Percentiles rank a stretch among this genome's conserved stretches.
Conservation (phyloP, 208 protist species). For the Leptomonas seymouri region DNA sequence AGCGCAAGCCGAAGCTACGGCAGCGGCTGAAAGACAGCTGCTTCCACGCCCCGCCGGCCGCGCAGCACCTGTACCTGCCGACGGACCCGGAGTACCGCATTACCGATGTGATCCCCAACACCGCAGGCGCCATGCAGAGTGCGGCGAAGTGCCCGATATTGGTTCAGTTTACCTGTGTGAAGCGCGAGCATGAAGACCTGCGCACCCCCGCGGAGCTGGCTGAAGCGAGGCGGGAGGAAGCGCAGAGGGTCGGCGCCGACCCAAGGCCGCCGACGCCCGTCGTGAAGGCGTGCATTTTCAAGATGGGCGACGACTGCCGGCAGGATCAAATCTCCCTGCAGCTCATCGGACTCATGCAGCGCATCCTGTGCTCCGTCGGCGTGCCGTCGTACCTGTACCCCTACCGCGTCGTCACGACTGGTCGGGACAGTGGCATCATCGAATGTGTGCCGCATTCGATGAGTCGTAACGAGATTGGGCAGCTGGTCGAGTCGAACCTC, state of each 20-base stretch:
- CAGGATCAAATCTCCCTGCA: slow-evolving; percentile 95
- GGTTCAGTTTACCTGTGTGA: slow-evolving; percentile 84
- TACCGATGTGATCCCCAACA: slow-evolving; percentile 69
- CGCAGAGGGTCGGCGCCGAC: slow-evolving; percentile 4
- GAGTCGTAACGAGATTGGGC: slow-evolving; percentile 92
- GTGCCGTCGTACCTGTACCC: slow-evolving; percentile 91
- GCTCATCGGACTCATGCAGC: slow-evolving; percentile 88
- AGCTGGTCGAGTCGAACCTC: slow-evolving; percentile 87
- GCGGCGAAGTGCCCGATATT: slow-evolving; percentile 93
- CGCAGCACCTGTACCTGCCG: slow-evolving; percentile 83
- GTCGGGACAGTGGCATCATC: slow-evolving; percentile 90
- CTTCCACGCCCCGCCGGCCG: slow-evolving; percentile 55
- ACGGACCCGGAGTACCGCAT: slow-evolving; percentile 82
- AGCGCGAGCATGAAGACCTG: slow-evolving; percentile 46
- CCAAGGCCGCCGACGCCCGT: slow-evolving; percentile 18
- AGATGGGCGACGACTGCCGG: slow-evolving; percentile 96
- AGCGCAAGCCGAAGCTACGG: slow-evolving; percentile 79
- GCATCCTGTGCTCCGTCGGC: slow-evolving; percentile 81
- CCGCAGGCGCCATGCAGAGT: slow-evolving; percentile 85
- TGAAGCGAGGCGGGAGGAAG: slow-evolving; percentile 28
- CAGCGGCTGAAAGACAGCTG: slow-evolving; percentile 59
- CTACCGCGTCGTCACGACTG: slow-evolving; percentile 93
- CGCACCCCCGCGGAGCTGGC: slow-evolving; percentile 27
- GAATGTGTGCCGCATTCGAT: slow-evolving; percentile 89
- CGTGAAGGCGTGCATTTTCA: slow-evolving; percentile 93